Base-by-base conservation (phyloP, 73 alveolate genomes). In the Paramecium biaurelia region DNA sequence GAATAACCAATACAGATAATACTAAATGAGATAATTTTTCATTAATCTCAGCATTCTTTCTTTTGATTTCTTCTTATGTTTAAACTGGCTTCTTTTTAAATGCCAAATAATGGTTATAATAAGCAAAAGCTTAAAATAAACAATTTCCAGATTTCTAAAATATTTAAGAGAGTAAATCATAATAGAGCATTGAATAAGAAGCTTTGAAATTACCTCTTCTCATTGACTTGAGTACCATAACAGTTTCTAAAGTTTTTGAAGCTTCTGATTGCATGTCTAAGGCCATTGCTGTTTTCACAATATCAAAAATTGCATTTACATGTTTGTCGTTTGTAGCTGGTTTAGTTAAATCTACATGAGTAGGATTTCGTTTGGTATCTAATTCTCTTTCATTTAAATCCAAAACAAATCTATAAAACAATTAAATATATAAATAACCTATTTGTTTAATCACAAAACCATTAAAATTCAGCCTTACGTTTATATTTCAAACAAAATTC, bases 391-490 rank as follows among this genome's bases (percentile, higher is more conserved):
- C 90, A 79, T 79, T 79, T 41, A 79, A 79, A 43, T 79, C 90
- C n/a, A 79, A 79, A 1, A 79, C 90, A 47, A 79, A 79, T 79
- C 72, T 79, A 53, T 49, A 15, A 49, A 15, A 20, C 0, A 0
- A 53, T 32, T 15, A 30, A 12, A 34, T 32, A 6, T 23, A 67
- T 21, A 21, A 30, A 4, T 32, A 28, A 67, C 68, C 68, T 53
- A 79, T 79, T 79, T 32, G 56, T 79, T 41, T 79, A 45, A 23
- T 79, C 90, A 20, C 90, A 79, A 42, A 79, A 79, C 90, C 90
- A 79, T 79, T 38, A 15, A 79, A 43, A 79, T 11, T 79, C 90
- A 21, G 63, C 90, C 34, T 41, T 79, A 38, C 90, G 47, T n/a
- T 47, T 79, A 45, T 41, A 79, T 45, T 45, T 79, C 56, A 79